phyloP scores from a whole-genome alignment of 805 yeast species.

The Spathaspora boniae region DNA sequence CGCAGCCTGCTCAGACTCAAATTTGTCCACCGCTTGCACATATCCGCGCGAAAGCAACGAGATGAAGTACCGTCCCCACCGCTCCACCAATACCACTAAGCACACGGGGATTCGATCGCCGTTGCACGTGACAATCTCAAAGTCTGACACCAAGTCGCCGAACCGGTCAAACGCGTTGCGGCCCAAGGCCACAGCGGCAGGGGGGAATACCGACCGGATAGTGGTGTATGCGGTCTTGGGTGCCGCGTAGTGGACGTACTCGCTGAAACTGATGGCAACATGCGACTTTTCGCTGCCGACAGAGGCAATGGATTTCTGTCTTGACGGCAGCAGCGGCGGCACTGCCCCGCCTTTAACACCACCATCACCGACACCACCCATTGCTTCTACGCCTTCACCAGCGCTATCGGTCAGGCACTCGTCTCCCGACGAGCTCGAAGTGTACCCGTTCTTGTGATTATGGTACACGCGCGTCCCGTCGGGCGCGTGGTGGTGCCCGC shows the following conservation, averaged over 20 bases:
- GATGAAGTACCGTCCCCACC: conserved; percentile 78
- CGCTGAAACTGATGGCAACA: conserved; percentile 49
- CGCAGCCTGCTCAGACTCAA: conserved; percentile 25
- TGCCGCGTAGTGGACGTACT: conserved; percentile 71
- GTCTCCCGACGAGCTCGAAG: conserved; percentile 1
- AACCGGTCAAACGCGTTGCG: conserved; percentile 68
- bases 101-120: conserved; percentile 70
- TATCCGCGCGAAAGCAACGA: conserved; percentile 60
- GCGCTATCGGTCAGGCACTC: conserved; percentile 8
- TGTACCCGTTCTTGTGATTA: conserved; percentile 8
- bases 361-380: conserved; percentile 7
- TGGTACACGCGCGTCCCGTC: conserved; percentile 15
- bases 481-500: conserved; percentile 20
- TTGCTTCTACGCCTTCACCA: too few relatives aligned
- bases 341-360: too few relatives aligned
- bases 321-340: too few relatives aligned
- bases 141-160: conserved; percentile 62
- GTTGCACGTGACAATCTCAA: conserved; percentile 66
- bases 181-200: conserved; percentile 75
- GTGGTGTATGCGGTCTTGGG: conserved; percentile 67
- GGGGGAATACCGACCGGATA: conserved; percentile 67
- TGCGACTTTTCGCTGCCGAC: conserved; percentile 19
- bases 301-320: conserved; percentile 20
- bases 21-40: conserved; percentile 49
- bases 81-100: conserved; percentile 53